phyloP scores from a whole-genome alignment of 1,139 yeast species.

The Nakaseomyces bracarensis region DNA sequence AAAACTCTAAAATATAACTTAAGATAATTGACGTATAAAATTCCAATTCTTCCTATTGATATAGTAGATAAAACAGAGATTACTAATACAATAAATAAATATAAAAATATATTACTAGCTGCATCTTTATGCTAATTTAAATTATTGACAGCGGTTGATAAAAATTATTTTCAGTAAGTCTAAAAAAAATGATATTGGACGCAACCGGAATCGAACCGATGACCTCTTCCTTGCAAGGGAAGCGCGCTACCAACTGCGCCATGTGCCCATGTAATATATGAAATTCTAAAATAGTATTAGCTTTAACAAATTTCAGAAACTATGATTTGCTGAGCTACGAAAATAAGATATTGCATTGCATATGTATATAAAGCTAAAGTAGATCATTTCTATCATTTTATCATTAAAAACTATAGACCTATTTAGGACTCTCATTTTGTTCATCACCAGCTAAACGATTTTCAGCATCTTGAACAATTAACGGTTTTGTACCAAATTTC shows the following conservation, averaged over 20 bases:
- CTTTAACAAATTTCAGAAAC: too few relatives aligned
- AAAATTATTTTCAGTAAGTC: too few relatives aligned
- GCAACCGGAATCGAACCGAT: constrained; percentile 10
- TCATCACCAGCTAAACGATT: constrained; percentile 1
- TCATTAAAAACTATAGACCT: not conserved
- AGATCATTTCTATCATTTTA: not conserved
- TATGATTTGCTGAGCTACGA: too few relatives aligned
- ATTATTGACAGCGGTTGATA: not conserved
- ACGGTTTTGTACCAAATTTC: constrained; percentile 36
- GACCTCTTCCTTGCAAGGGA: constrained; percentile 65
- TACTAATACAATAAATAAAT: too few relatives aligned
- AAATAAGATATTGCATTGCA: too few relatives aligned
- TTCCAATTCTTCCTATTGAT: too few relatives aligned
- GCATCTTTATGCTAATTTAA: not conserved
- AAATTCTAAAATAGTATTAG: too few relatives aligned
- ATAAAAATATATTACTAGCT: too few relatives aligned
- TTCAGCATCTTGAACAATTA: constrained; percentile 9
- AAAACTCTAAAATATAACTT: too few relatives aligned
- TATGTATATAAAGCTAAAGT: too few relatives aligned
- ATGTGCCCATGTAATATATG: constrained; percentile 46
- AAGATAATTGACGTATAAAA: too few relatives aligned
- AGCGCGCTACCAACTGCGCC: constrained; percentile 86
- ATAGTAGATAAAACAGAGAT: too few relatives aligned
- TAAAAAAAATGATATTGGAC: constrained; percentile 10
- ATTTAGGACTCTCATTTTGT: not conserved